Percentiles rank a stretch among this genome's conserved stretches.
These are phyloP conservation scores for Saprolegnia parasitica DNA, from an alignment of 352 stramenopile species.

Conservation along the genomic window DNA sequence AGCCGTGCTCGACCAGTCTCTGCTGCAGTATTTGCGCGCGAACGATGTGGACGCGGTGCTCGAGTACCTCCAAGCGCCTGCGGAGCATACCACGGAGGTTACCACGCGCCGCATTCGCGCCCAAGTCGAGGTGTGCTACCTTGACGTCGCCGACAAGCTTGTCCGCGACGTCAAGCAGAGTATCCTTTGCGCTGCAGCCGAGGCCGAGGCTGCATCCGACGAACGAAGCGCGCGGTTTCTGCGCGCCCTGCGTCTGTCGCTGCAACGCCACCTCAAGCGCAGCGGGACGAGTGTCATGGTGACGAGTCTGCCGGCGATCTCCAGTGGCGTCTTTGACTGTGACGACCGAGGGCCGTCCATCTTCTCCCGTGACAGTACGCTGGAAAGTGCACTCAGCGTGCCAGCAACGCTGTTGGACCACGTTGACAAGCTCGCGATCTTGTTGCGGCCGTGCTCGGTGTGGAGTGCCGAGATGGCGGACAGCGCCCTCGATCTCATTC, in stretches of 20 bases:
- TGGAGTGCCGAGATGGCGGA: neutral
- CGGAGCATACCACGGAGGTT: neutral
- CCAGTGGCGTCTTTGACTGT: neutral
- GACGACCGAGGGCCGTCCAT: neutral
- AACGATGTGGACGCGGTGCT: neutral
- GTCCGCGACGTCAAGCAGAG: neutral
- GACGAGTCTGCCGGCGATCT: neutral
- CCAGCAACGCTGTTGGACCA: neutral
- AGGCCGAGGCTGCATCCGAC: neutral
- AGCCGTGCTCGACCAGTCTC: neutral
- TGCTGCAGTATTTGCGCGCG: neutral
- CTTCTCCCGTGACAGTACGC: neutral
- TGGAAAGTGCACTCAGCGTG: neutral
- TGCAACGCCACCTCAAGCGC: neutral
- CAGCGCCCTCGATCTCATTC: neutral
- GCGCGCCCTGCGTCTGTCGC: neutral
- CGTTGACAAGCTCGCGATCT: neutral
- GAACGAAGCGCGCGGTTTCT: neutral
- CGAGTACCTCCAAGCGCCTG: neutral
- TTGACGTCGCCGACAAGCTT: neutral
- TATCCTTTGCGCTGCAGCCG: neutral
- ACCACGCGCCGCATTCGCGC: neutral
- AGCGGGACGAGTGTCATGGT: conserved; percentile 1
- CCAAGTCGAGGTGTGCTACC: neutral
- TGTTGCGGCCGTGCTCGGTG: neutral